These are phyloP conservation scores for Daldinia loculata DNA, from an alignment of 495 filamentous ascomycete genomes.

Conservation along the genomic window DNA sequence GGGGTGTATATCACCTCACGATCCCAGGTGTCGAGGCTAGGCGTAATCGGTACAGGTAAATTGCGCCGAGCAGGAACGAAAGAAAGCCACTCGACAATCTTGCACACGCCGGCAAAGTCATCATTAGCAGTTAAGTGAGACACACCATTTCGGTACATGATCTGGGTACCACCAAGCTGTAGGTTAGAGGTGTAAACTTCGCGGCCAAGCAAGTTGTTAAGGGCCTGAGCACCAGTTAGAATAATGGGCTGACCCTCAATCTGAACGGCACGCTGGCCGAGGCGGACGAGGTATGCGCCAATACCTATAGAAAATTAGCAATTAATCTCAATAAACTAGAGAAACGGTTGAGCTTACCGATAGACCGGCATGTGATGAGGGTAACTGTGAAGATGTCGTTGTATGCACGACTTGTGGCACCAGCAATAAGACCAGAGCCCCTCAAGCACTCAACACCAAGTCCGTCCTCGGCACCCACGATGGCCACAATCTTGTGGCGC, in stretches of 20 bases:
- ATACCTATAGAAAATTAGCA: slow-evolving; percentile 68
- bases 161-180: slow-evolving; percentile 98
- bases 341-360: slow-evolving; percentile 63
- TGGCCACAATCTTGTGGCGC: slow-evolving; percentile 91
- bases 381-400: slow-evolving; percentile 99
- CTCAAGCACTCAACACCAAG: slow-evolving; percentile 97
- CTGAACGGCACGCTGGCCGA: slow-evolving; percentile 97
- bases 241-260: slow-evolving; percentile 99
- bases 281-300: slow-evolving; percentile 96
- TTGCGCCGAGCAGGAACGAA: slow-evolving; percentile 95
- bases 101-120: slow-evolving; percentile 96
- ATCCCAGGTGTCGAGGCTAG: slow-evolving; percentile 89
- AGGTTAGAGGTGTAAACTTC: slow-evolving; percentile 99
- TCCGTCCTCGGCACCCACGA: slow-evolving; percentile 94
- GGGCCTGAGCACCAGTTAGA: slow-evolving; percentile 93
- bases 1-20: slow-evolving; percentile 88
- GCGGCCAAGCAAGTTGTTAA: slow-evolving; percentile 97
- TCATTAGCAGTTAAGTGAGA: slow-evolving; percentile 98
- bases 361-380: slow-evolving; percentile 95
- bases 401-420: slow-evolving; percentile 95
- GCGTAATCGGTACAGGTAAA: slow-evolving; percentile 85
- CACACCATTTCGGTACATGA: slow-evolving; percentile 99
- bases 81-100: slow-evolving; percentile 97
- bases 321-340: background rate
- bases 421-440: slow-evolving; percentile 97